Conservation (phyloP, 169 alveolate genomes). For the Plasmodium berghei region DNA sequence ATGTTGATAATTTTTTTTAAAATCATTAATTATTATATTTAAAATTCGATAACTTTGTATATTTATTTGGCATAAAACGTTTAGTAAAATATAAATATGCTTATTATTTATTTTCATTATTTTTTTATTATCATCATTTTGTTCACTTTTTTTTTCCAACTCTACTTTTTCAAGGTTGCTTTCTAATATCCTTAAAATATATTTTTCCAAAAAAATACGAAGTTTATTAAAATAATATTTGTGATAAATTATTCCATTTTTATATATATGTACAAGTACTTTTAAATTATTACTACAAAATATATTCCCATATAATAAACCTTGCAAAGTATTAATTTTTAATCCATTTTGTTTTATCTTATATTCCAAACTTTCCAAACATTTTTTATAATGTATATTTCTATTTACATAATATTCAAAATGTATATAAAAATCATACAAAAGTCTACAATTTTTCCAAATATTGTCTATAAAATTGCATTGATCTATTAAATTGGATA, state of each 20-base stretch:
- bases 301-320: slow-evolving; percentile 16
- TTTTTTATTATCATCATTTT: background rate
- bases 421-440: slow-evolving; percentile 19
- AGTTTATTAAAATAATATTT: slow-evolving; percentile 22
- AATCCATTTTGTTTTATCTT: background rate
- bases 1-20: slow-evolving; percentile 13
- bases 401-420: slow-evolving; percentile 23
- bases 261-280: slow-evolving; percentile 28
- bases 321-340: background rate
- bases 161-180: background rate
- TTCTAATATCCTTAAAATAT: slow-evolving; percentile 17
- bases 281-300: slow-evolving; percentile 20
- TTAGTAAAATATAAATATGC: slow-evolving; percentile 36
- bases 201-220: slow-evolving; percentile 15
- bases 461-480: slow-evolving; percentile 61
- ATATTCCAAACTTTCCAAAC: background rate
- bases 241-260: slow-evolving; percentile 24
- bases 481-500: slow-evolving; percentile 23
- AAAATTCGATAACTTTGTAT: slow-evolving; percentile 20
- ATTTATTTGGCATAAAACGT: slow-evolving; percentile 42
- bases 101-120: slow-evolving; percentile 3
- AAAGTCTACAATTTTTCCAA: slow-evolving; percentile 60
- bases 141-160: background rate
- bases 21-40: slow-evolving; percentile 12
- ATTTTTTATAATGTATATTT: background rate